phyloP scores from a whole-genome alignment of 2,329 filamentous ascomycete genomes.

The Phialophora macrospora region DNA sequence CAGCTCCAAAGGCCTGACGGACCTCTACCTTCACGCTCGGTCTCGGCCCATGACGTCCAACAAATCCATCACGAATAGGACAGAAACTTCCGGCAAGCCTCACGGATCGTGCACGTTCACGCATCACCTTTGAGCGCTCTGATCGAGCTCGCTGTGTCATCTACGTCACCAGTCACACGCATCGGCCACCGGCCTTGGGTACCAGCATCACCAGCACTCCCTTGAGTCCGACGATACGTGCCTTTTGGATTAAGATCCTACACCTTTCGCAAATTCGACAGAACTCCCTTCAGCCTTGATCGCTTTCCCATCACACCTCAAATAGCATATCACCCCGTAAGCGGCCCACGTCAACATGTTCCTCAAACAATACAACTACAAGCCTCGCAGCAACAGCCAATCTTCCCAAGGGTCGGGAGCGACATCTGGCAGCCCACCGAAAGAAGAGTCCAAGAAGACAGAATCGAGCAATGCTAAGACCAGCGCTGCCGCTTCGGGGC shows the following conservation, averaged over 20 bases:
- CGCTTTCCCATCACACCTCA: no score
- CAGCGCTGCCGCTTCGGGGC: constrained; percentile 27
- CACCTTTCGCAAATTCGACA: neutral
- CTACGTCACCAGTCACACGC: constrained; percentile 16
- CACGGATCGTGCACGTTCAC: neutral
- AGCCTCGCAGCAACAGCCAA: constrained; percentile 36
- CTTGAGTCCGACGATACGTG: neutral
- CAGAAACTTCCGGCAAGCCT: neutral
- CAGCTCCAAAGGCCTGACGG: neutral
- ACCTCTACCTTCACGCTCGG: neutral
- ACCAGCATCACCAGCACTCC: neutral
- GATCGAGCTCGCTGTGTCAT: constrained; percentile 3
- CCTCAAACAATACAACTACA: constrained; percentile 39
- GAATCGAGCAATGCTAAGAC: constrained; percentile 10
- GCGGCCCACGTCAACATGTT: constrained; percentile 31
- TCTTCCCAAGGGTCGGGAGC: constrained; percentile 30
- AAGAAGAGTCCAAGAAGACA: constrained; percentile 24
- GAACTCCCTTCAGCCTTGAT: neutral
- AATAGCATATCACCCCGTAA: neutral
- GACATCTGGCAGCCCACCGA: constrained; percentile 24
- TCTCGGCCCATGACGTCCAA: neutral
- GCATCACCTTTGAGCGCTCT: neutral
- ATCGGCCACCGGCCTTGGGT: neutral
- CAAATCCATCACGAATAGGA: neutral
- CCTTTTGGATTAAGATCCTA: neutral